Conservation (phyloP, 2,329 filamentous ascomycete species). For the Sclerotiophoma versabilis region DNA sequence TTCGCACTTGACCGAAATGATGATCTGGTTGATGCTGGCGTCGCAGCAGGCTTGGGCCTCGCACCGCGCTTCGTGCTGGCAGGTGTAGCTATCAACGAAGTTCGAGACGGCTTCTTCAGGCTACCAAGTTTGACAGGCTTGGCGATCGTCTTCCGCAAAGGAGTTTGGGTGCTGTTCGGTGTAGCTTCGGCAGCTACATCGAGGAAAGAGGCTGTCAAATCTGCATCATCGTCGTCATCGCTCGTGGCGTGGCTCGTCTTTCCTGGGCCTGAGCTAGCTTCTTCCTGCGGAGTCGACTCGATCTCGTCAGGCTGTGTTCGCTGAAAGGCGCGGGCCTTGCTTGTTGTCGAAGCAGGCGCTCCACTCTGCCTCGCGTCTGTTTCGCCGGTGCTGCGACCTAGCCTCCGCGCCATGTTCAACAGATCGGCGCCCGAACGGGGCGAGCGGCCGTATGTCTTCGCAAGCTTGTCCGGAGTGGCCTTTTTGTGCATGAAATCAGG, state of each 20-base stretch:
- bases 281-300: constrained; percentile 19
- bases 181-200: constrained; percentile 2
- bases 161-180: neutral
- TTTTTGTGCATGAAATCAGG: constrained; percentile 23
- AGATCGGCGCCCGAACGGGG: constrained; percentile 18
- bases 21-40: neutral
- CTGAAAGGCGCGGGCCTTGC: constrained; percentile 17
- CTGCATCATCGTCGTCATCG: neutral
- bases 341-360: neutral
- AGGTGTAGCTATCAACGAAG: constrained; percentile 5
- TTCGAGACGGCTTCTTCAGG: constrained; percentile 18
- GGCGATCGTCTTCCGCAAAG: neutral
- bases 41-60: neutral
- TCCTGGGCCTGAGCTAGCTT: neutral
- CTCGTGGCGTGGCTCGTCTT: neutral
- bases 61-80: constrained; percentile 1
- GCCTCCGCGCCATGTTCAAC: constrained; percentile 18
- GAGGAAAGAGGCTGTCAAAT: constrained; percentile 17
- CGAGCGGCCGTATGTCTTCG: constrained; percentile 24
- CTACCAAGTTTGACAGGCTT: constrained; percentile 16
- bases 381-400: neutral
- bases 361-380: neutral
- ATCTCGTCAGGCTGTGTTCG: constrained; percentile 18
- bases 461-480: constrained; percentile 13
- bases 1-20: neutral